Evolutionary conservation across 2,329 filamentous ascomycete species (phyloP), one percentile per base, ranked within the genome.

Genomic region (Gnomoniopsis sp.): DNA sequence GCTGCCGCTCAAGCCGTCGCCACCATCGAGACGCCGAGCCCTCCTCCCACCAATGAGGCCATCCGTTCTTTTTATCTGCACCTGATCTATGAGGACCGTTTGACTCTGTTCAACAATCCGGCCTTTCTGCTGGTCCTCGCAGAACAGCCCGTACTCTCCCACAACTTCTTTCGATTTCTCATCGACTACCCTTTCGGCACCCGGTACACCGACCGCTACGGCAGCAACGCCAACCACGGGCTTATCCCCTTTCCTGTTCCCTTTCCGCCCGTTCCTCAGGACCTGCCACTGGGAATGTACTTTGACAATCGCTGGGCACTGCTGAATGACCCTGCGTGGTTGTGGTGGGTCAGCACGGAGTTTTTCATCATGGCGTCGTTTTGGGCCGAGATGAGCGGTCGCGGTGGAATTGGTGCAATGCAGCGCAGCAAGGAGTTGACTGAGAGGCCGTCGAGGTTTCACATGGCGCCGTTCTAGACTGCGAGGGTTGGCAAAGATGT

Each of bases 81-180:
- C 11, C 17, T 38, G 17, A 19, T 56, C 22, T 44, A 56, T 34
- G 2, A 38, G 1, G 26, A 56, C 53, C 53, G 53, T 33, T 56
- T 56, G 34, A 34, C 41, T 17, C 53, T 56, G 26, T 36, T 56
- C 14, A 56, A 50, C 47, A 56, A 50, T 34, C 17, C n/a, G 21
- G 21, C 10, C 22, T 44, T 56, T 47, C 46, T 56, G n/a, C 34
- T 41, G 22, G 34, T 21, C 47, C 46, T 50, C 34, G 22, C 53
- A 12, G n/a, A 33, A 11, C 46, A 49, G 22, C 36, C 53, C 2
- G 22, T 43, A 23, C 53, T 56, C 46, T 49, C 53, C n/a, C 22
- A 33, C 17, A 23, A 19, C 34, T 11, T 44, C 33, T 34, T 56
- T 10, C 21, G 3, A 21, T 26, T 33, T 47, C 19, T 49, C 36